Evolutionary conservation across 768 basidiomycete genomes (phyloP).

Genomic region (Boletus reticuloceps): DNA sequence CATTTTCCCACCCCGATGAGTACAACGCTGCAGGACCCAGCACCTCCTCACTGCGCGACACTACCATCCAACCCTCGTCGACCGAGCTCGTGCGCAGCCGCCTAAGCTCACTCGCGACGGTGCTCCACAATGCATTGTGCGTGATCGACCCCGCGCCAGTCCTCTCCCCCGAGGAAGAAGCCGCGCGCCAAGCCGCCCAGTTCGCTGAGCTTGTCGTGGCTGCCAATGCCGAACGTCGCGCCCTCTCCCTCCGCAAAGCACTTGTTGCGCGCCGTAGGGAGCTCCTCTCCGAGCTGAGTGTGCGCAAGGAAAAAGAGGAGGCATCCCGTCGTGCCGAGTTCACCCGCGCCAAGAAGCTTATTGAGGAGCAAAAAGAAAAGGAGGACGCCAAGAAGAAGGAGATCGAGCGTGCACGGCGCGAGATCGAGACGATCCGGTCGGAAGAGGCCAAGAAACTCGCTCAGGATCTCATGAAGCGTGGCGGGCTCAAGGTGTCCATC

Average conservation of each 20-base stretch:
- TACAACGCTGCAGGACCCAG: conserved; percentile 21
- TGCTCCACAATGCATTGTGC: conserved; percentile 68
- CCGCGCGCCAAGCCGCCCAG: conserved; percentile 44
- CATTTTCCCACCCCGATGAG: conserved; percentile 49
- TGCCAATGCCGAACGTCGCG: conserved; percentile 73
- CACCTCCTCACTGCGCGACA: conserved; percentile 30
- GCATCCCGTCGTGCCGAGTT: conserved; percentile 73
- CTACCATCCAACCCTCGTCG: conserved; percentile 67
- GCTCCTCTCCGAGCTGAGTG: conserved; percentile 77
- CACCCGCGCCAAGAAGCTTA: conserved; percentile 62
- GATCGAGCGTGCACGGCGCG: conserved; percentile 72
- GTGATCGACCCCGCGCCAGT: conserved; percentile 46
- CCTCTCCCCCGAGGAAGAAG: conserved; percentile 44
- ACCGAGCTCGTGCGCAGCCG: conserved; percentile 74
- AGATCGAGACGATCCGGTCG: conserved; percentile 55
- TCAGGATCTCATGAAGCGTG: conserved; percentile 76
- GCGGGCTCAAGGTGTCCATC: conserved; percentile 68
- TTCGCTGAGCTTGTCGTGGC: conserved; percentile 60
- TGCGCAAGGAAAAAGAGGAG: conserved; percentile 88
- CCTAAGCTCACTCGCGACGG: conserved; percentile 70
- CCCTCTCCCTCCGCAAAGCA: conserved; percentile 71
- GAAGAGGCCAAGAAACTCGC: conserved; percentile 89
- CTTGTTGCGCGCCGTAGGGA: conserved; percentile 85
- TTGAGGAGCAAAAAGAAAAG: conserved; percentile 56
- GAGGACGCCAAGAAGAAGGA: conserved; percentile 66